Conservation (phyloP, 1,284 basidiomycete species). For the Malassezia vespertilionis region DNA sequence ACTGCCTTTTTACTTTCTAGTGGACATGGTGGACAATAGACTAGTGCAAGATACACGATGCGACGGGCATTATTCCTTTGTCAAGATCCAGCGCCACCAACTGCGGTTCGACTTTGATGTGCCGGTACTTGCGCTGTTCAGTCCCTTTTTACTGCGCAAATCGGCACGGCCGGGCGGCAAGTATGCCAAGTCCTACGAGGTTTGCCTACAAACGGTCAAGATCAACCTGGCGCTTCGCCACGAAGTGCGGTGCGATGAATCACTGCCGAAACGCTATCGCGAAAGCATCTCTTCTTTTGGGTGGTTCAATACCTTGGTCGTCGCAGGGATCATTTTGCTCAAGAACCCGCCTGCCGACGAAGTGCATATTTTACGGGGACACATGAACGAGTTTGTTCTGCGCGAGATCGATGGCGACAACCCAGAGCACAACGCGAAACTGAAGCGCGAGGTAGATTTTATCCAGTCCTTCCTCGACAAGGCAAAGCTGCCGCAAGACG, state of each 20-base stretch:
- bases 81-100: constrained; percentile 34
- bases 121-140: constrained; percentile 28
- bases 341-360: constrained; percentile 27
- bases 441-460: constrained; percentile 1
- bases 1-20: constrained; percentile 35
- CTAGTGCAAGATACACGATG: constrained; percentile 26
- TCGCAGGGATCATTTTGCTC: constrained; percentile 30
- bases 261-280: constrained; percentile 16
- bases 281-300: constrained; percentile 33
- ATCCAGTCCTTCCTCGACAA: constrained; percentile 7
- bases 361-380: constrained; percentile 23
- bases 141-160: constrained; percentile 34
- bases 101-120: constrained; percentile 37
- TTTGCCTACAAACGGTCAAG: constrained; percentile 31
- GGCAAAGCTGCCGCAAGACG: not conserved
- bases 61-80: constrained; percentile 27
- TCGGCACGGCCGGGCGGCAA: constrained; percentile 19
- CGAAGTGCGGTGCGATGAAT: constrained; percentile 21
- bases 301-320: constrained; percentile 35
- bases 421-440: not conserved
- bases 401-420: not conserved
- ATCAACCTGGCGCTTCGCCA: constrained; percentile 31
- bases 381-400: constrained; percentile 15
- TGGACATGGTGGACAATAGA: constrained; percentile 16
- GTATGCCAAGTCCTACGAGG: constrained; percentile 26